phyloP scores from a whole-genome alignment of 768 basidiomycete genomes.

The Jaapia argillacea region DNA sequence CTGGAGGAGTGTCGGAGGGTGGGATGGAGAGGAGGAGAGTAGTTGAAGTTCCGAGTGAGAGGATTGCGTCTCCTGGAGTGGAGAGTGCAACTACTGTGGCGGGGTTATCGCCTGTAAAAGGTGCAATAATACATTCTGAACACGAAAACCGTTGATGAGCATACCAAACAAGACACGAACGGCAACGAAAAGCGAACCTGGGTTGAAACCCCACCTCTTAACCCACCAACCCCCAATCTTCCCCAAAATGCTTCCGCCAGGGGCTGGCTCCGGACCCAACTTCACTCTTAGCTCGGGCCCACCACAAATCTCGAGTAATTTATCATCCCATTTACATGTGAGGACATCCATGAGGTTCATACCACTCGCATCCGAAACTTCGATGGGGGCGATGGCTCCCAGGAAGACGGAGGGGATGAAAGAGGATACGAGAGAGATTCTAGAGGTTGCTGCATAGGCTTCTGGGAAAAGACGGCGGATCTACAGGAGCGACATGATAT shows the following conservation, averaged over 20 bases:
- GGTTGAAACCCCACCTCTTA: constrained; percentile 62
- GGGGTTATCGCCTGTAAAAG: constrained; percentile 88
- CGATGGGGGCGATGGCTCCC: constrained; percentile 68
- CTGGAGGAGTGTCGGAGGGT: constrained; percentile 50
- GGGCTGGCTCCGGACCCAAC: constrained; percentile 69
- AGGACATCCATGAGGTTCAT: constrained; percentile 84
- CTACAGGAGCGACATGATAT: constrained; percentile 25
- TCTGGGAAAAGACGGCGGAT: constrained; percentile 44
- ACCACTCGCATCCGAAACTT: constrained; percentile 83
- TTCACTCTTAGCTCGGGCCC: constrained; percentile 58
- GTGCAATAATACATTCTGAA: constrained; percentile 69
- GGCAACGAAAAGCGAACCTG: constrained; percentile 27
- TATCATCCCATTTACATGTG: constrained; percentile 63
- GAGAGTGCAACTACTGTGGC: constrained; percentile 71
- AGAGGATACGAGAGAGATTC: constrained; percentile 74
- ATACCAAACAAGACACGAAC: background rate
- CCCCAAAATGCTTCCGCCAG: constrained; percentile 60
- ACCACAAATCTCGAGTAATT: constrained; percentile 56
- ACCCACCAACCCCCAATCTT: constrained; percentile 62
- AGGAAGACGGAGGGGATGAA: constrained; percentile 80
- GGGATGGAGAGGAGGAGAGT: constrained; percentile 76
- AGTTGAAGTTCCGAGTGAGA: constrained; percentile 84
- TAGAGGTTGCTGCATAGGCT: constrained; percentile 47
- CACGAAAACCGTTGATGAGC: background rate
- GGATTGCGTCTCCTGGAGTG: constrained; percentile 69